phyloP scores from a whole-genome alignment of 1,284 basidiomycete species.

The Puccinia polysora region DNA sequence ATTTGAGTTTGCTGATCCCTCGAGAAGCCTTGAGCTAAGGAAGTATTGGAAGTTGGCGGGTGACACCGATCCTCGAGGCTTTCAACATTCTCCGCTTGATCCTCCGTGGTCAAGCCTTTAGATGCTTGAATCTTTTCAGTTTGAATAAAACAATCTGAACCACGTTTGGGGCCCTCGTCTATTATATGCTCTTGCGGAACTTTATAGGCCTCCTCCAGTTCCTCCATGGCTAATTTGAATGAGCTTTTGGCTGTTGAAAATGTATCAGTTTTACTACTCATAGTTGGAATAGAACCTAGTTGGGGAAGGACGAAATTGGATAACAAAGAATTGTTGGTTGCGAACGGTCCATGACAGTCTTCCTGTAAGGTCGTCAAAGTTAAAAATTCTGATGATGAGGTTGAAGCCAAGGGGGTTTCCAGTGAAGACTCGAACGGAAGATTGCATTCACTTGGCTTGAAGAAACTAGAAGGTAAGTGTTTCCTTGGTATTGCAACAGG shows the following conservation, averaged over 20 bases:
- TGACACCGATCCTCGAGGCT: too few species aligned
- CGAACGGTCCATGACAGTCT: too few species aligned
- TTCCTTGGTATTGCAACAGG: neutral
- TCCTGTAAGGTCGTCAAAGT: too few species aligned
- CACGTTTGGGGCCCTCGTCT: too few species aligned
- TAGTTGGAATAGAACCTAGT: conserved; percentile 7
- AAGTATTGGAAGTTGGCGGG: too few species aligned
- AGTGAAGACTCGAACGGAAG: too few species aligned
- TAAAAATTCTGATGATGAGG: too few species aligned
- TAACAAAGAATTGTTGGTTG: neutral
- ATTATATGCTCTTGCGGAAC: neutral
- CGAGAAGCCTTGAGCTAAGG: neutral
- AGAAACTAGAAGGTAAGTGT: conserved; percentile 1
- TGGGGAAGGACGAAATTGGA: neutral
- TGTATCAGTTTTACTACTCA: neutral
- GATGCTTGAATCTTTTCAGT: too few species aligned
- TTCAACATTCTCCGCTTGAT: too few species aligned
- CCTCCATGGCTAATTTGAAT: conserved; percentile 7
- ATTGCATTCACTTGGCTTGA: neutral
- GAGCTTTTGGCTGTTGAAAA: neutral
- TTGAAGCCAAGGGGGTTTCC: too few species aligned
- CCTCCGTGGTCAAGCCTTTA: too few species aligned
- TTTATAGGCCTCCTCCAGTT: conserved; percentile 5
- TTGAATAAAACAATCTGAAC: too few species aligned
- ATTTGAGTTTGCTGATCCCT: neutral